phyloP scores from a whole-genome alignment of 179 eudicot species.

The Spergularia azorica region DNA sequence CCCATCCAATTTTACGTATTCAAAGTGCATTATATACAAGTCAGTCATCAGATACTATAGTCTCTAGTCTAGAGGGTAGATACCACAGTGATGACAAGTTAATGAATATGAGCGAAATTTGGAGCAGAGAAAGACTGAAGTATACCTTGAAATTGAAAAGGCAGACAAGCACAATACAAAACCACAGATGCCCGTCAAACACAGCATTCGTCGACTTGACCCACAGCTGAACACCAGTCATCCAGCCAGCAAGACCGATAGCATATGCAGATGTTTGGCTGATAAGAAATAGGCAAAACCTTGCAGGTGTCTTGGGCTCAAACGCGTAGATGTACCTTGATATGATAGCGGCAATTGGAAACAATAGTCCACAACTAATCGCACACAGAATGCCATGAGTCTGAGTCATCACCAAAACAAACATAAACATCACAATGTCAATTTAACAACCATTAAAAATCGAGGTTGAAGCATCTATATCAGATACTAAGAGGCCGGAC shows the following conservation, averaged over 20 bases:
- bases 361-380: slow-evolving; percentile 73
- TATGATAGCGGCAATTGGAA: slow-evolving; percentile 60
- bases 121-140: not conserved
- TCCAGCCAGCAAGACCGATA: slow-evolving; percentile 82
- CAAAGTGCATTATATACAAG: too few species aligned
- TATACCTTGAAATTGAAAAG: slow-evolving; percentile 35
- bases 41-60: too few species aligned
- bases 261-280: slow-evolving; percentile 63
- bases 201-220: slow-evolving; percentile 46
- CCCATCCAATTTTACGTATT: too few species aligned
- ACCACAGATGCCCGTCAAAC: slow-evolving; percentile 28
- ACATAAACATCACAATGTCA: not conserved
- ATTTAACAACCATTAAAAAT: not conserved
- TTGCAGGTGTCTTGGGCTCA: slow-evolving; percentile 59
- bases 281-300: slow-evolving; percentile 63
- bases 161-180: slow-evolving; percentile 33
- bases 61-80: too few species aligned
- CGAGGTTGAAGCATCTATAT: too few species aligned
- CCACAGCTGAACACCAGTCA: slow-evolving; percentile 69
- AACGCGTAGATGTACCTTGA: slow-evolving; percentile 59
- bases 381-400: slow-evolving; percentile 68
- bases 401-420: slow-evolving; percentile 31
- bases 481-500: too few species aligned
- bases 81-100: too few species aligned
- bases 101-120: not conserved